Conservation (phyloP, 306 rosid genomes). For the Trichosanthes cucumerina region DNA sequence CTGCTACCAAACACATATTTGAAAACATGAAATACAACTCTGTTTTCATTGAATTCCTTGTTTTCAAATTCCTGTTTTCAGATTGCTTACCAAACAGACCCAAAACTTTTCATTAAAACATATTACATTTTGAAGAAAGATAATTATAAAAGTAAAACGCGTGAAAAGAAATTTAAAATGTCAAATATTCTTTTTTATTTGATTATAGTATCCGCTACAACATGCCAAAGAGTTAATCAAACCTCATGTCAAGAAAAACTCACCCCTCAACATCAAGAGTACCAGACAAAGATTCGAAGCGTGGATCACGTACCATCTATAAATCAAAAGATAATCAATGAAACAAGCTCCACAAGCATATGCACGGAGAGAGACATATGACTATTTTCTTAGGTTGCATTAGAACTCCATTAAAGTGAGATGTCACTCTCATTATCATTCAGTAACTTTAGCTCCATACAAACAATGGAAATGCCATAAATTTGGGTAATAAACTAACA, state of each 20-base stretch:
- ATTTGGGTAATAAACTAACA: neutral
- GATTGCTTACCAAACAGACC: too few species aligned
- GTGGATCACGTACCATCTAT: constrained; percentile 69
- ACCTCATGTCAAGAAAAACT: constrained; percentile 7
- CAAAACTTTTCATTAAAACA: too few species aligned
- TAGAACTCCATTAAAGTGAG: neutral
- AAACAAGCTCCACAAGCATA: neutral
- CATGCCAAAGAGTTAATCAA: neutral
- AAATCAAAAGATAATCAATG: neutral
- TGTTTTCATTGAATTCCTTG: too few species aligned
- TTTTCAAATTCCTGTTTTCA: too few species aligned
- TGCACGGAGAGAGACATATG: neutral
- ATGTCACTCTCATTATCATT: neutral
- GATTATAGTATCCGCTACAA: neutral
- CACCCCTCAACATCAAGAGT: constrained; percentile 51
- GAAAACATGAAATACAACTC: too few species aligned
- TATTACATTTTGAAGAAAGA: neutral
- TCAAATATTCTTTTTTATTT: neutral
- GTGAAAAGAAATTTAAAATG: neutral
- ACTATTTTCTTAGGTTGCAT: neutral
- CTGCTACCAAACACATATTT: too few species aligned
- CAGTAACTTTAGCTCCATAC: neutral
- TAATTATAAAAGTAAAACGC: neutral
- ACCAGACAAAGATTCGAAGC: constrained; percentile 76
- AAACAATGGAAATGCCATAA: neutral